These are phyloP conservation scores for Millerago galiae DNA, from an alignment of 805 yeast genomes.

Conservation along the genomic window DNA sequence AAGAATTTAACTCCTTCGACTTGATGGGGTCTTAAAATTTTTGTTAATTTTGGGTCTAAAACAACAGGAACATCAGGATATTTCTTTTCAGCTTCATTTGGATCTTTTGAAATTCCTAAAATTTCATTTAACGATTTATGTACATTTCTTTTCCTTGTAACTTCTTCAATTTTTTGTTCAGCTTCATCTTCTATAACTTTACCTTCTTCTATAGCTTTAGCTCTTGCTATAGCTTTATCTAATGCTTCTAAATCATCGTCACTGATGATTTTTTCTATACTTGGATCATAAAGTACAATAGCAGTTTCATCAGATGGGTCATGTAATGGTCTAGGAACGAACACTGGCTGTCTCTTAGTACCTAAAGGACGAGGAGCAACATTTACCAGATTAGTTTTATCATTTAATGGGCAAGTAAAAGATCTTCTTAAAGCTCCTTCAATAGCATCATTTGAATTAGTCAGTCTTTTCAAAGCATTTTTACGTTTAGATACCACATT, in stretches of 20 bases:
- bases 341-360: conserved; percentile 56
- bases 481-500: conserved; percentile 29
- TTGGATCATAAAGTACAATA: conserved; percentile 90
- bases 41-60: conserved; percentile 81
- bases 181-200: conserved; percentile 12
- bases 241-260: conserved; percentile 23
- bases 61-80: conserved; percentile 92
- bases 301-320: conserved; percentile 94
- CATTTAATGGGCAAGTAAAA: conserved; percentile 59
- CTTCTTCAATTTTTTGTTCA: conserved; percentile 16
- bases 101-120: conserved; percentile 57
- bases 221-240: conserved; percentile 27
- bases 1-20: conserved; percentile 91
- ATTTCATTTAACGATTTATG: conserved; percentile 75
- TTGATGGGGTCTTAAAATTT: conserved; percentile 90
- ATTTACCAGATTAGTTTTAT: conserved; percentile 20
- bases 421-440: conserved; percentile 38
- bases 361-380: conserved; percentile 79
- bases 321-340: conserved; percentile 89
- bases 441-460: conserved; percentile 31
- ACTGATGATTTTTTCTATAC: conserved; percentile 51
- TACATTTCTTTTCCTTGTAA: conserved; percentile 33
- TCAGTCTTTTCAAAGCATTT: conserved; percentile 55
- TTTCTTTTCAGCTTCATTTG: conserved; percentile 42
- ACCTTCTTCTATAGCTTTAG: conserved; percentile 25